Evolutionary conservation across 441 rosid species (phyloP).

Genomic region (Geranium incanum): DNA sequence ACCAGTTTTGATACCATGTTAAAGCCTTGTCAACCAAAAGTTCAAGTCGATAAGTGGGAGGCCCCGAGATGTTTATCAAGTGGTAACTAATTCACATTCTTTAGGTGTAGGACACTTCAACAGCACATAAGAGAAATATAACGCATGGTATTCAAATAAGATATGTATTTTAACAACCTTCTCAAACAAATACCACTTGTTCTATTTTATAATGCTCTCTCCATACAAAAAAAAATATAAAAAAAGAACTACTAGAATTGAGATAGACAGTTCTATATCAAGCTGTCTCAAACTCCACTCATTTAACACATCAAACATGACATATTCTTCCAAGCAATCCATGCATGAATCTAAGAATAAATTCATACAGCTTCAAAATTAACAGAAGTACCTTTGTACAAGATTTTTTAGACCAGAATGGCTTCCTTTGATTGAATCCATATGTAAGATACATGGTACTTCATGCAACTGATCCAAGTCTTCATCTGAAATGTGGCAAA

Average conservation of each 20-base stretch:
- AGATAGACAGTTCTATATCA: background rate
- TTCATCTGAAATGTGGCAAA: constrained; percentile 32
- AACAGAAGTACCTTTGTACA: constrained; percentile 47
- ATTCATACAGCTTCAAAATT: constrained; percentile 4
- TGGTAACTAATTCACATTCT: too few species aligned
- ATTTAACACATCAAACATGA: background rate
- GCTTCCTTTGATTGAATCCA: constrained; percentile 84
- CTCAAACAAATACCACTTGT: background rate
- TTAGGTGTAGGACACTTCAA: too few species aligned
- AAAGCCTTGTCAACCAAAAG: too few species aligned
- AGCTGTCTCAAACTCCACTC: too few species aligned
- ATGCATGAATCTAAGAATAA: background rate
- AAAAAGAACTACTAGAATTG: background rate
- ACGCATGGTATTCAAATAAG: background rate
- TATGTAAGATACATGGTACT: constrained; percentile 75
- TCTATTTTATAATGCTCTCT: background rate
- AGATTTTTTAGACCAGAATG: constrained; percentile 67
- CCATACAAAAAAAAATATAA: too few species aligned
- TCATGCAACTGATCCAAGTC: constrained; percentile 32
- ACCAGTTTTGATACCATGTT: too few species aligned
- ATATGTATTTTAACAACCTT: background rate
- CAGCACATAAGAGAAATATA: background rate
- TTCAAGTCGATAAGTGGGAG: too few species aligned
- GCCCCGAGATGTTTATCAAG: too few species aligned
- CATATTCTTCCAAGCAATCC: background rate